Percentiles rank a stretch among this genome's conserved stretches.
phyloP scores from a whole-genome alignment of 169 alveolate species.

The Eimeria nieschulzi region DNA sequence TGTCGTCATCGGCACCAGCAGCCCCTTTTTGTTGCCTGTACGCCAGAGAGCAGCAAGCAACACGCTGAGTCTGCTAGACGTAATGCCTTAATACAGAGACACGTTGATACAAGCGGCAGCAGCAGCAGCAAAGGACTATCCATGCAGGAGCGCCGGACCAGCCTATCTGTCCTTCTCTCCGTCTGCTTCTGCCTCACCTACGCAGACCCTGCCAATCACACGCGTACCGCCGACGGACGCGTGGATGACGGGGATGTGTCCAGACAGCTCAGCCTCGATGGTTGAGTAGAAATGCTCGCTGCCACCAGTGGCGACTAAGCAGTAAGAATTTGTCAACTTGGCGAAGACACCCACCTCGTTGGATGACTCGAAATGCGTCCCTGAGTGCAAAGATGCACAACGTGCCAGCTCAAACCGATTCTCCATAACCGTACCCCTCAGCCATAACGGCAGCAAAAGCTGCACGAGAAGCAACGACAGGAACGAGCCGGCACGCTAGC shows the following conservation, averaged over 20 bases:
- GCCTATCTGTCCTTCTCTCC: not conserved
- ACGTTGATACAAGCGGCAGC: not conserved
- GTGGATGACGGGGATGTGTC: slow-evolving; percentile 96
- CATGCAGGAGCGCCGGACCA: not conserved
- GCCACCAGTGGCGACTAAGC: slow-evolving; percentile 96
- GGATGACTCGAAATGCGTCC: slow-evolving; percentile 95
- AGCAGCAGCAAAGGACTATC: not conserved
- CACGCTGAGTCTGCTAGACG: not conserved
- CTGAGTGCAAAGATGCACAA: not conserved
- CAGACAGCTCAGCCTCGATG: slow-evolving; percentile 95
- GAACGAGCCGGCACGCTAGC: not conserved
- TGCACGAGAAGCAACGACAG: not conserved
- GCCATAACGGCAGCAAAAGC: not conserved
- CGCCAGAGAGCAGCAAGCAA: not conserved
- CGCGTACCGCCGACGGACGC: slow-evolving; percentile 97
- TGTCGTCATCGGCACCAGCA: slow-evolving; percentile 97
- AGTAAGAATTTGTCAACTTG: slow-evolving; percentile 95
- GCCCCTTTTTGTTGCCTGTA: slow-evolving; percentile 96
- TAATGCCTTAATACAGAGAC: too few relatives aligned
- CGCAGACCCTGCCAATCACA: slow-evolving; percentile 97
- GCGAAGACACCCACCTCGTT: slow-evolving; percentile 99
- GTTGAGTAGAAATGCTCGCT: slow-evolving; percentile 96
- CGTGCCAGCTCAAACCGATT: not conserved
- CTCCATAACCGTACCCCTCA: not conserved
- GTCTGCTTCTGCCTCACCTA: slow-evolving; percentile 82